Conservation (phyloP, 306 rosid genomes). For the Prunus mongolica region DNA sequence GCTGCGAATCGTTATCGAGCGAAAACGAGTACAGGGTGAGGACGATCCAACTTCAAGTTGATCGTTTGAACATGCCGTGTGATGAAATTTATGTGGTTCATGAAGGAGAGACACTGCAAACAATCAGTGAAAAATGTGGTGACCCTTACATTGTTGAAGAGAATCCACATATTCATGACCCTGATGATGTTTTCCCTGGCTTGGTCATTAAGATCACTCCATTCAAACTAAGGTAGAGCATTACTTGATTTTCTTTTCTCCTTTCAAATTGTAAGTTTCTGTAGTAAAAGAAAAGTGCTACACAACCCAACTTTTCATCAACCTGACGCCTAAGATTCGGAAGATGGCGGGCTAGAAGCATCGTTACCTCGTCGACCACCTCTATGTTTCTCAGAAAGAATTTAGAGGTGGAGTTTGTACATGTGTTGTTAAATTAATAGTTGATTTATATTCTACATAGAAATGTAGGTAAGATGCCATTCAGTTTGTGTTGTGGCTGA, state of each 20-base stretch:
- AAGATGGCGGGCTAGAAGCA: not conserved
- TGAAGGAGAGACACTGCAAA: slow-evolving; percentile 78
- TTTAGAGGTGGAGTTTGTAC: not conserved
- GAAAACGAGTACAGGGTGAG: slow-evolving; percentile 24
- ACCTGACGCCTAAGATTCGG: not conserved
- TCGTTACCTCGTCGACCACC: not conserved
- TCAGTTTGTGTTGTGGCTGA: too few relatives aligned
- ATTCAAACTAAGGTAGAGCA: slow-evolving; percentile 21
- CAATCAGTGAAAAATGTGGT: slow-evolving; percentile 72
- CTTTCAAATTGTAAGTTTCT: not conserved
- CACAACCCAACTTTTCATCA: too few relatives aligned
- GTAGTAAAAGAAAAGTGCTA: not conserved
- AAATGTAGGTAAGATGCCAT: too few relatives aligned
- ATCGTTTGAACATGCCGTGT: slow-evolving; percentile 33
- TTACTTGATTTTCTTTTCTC: not conserved
- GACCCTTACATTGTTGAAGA: slow-evolving; percentile 76
- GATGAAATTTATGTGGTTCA: slow-evolving; percentile 82
- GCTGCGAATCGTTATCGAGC: slow-evolving; percentile 36
- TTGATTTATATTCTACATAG: too few relatives aligned
- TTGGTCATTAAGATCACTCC: slow-evolving; percentile 73
- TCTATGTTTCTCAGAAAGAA: not conserved
- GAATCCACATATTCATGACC: slow-evolving; percentile 81
- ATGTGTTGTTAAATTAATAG: not conserved
- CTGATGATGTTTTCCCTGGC: slow-evolving; percentile 82
- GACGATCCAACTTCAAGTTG: not conserved